Evolutionary conservation across 257 asterid genomes (phyloP), one percentile per base, ranked within the genome.

Genomic region (Verbena officinalis): DNA sequence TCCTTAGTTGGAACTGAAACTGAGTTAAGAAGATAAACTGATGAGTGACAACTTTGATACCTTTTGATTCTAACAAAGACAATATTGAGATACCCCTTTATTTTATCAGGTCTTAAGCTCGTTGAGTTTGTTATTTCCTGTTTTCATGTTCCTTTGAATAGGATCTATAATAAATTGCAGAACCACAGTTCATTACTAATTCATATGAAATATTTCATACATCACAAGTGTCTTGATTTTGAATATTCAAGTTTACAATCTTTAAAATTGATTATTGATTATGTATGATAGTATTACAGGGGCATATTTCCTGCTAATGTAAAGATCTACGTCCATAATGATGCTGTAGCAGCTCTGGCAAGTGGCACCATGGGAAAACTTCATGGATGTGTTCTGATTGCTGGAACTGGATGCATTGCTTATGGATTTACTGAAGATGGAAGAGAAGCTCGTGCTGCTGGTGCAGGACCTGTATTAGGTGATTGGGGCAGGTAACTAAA

Each of bases 291-390:
- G 42, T 55, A 36, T 61, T 71, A 59, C 85, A 93, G 99, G 86
- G 82, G 57, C 58, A 75, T 85, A 54, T 87, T 93, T 71, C 91
- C 94, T 13, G 64, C 67, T 50, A 70, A 81, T 77, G 91, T 90
- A 56, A 81, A 80, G 82, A 71, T 93, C 67, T 77, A 81, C 42
- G 92, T 87, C 61, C 88, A 70, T 63, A 93, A 93, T 86, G 99
- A 93, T 80, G 96, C 99, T 62, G 91, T 93, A 59, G 96, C 95
- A 46, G 99, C 99, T 74, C 96, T 93, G 79, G 96, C 99, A 53
- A 93, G 99, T 55, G 99, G 99, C 74, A 93, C 99, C 17, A 77
- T 84, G 94, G 99, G 99, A 69, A 86, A 86, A 73, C 95, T 87
- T 56, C 87, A 83, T 78, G 99, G 97, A 20, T 90, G 97, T 74